Evolutionary conservation across 2,329 filamentous ascomycete genomes (phyloP), one percentile per base, ranked within the genome.

Genomic region (Neonectria magnoliae): DNA sequence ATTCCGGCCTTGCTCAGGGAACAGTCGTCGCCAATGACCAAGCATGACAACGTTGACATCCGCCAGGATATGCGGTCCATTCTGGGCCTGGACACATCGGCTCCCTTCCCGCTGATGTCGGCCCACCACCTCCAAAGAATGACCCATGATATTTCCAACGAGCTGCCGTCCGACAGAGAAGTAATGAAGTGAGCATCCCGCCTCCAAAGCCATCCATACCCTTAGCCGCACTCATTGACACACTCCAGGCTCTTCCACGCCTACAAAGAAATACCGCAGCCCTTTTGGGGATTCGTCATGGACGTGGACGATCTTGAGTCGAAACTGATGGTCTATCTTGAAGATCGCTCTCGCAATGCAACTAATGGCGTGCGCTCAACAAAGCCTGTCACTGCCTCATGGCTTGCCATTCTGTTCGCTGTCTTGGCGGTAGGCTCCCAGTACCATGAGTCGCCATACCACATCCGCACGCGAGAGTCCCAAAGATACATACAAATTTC

Each of bases 91-190:
- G 88, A 91, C 72, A 90, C 87, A 61, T 90, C 88, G 36, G 88
- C 88, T 31, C 88, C 88, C 2, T 91, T 90, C 71, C 88, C 88
- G 27, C 82, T 91, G 71, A 91, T 90, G 88, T 90, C 88, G 8
- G 82, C 85, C 18, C 82, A 84, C 33, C 88, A 90, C 65, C 82
- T 91, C 42, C 86, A 90, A 67, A 82, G 81, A 57, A 77, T 90
- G 64, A 88, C 87, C 0, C 80, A 83, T 27, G 88, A 91, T 64
- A 90, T 90, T 52, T 85, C 85, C 2, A 80, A 83, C 7, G 87
- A 90, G 72, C 79, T 91, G 20, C 88, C 88, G 2, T 89, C 88
- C 0, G 88, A 90, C 69, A 80, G 88, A 38, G 88, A 91, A 74
- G 87, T 91, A 13, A 87, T 90, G 82, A 90, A 89, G 88, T 90